Conservation (phyloP, 1,139 yeast species). For the Blastobotrys apis region DNA sequence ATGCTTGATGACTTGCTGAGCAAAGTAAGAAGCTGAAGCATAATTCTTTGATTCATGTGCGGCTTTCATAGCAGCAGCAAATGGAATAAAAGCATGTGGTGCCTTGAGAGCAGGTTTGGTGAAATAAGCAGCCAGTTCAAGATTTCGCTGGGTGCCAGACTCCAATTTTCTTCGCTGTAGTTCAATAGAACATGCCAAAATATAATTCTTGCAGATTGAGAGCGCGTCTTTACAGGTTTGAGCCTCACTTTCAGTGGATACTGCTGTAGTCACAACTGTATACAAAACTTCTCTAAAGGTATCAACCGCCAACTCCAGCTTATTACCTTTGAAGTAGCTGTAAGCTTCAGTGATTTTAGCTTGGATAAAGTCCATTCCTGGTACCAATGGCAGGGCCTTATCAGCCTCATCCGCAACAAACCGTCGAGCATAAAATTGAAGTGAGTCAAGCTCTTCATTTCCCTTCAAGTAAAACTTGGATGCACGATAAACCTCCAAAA, state of each 20-base stretch:
- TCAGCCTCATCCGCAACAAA: conserved; percentile 23
- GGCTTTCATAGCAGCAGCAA: conserved; percentile 93
- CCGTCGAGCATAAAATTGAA: conserved; percentile 68
- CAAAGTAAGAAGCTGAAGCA: conserved; percentile 87
- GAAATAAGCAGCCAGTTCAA: conserved; percentile 94
- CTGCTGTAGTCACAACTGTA: conserved; percentile 67
- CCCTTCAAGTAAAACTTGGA: conserved; percentile 75
- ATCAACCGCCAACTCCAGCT: conserved; percentile 73
- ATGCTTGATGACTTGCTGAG: conserved; percentile 59
- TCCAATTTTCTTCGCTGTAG: conserved; percentile 78
- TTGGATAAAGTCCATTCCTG: conserved; percentile 64
- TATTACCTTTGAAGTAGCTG: conserved; percentile 76
- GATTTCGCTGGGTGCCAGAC: conserved; percentile 72
- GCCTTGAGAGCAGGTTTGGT: conserved; percentile 79
- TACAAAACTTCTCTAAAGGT: conserved; percentile 77
- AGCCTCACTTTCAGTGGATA: conserved; percentile 69
- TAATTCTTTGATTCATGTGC: conserved; percentile 83
- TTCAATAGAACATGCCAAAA: conserved; percentile 87
- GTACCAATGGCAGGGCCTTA: conserved; percentile 59
- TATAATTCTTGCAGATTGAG: conserved; percentile 79
- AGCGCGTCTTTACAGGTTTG: conserved; percentile 69
- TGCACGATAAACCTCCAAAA: conserved; percentile 76
- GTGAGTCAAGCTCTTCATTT: conserved; percentile 65
- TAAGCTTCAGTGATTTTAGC: conserved; percentile 66
- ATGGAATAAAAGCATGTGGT: conserved; percentile 79